Evolutionary conservation across 441 rosid species (phyloP).

Genomic region (Manihot esculenta): DNA sequence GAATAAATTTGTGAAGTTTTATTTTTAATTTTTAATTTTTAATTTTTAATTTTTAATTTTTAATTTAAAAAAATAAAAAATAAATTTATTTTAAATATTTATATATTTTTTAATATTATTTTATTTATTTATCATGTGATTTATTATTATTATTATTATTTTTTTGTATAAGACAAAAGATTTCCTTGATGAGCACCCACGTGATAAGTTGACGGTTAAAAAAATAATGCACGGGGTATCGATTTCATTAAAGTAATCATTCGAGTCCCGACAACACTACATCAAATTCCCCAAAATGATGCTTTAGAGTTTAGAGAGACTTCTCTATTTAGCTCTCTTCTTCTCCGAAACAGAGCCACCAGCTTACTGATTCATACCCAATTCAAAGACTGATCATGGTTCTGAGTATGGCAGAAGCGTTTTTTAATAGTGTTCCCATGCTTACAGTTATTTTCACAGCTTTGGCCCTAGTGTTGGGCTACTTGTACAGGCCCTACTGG

Average conservation of each 20-base stretch:
- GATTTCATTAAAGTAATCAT: constrained; percentile 11
- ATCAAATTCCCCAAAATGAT: constrained; percentile 25
- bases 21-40: too few relatives aligned
- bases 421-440: not conserved
- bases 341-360: not conserved
- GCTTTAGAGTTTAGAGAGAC: constrained; percentile 6
- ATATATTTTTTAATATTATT: too few relatives aligned
- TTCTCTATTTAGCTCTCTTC: not conserved
- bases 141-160: too few relatives aligned
- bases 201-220: too few relatives aligned
- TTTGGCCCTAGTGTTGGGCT: constrained; percentile 39
- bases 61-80: too few relatives aligned
- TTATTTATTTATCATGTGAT: too few relatives aligned
- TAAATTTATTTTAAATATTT: too few relatives aligned
- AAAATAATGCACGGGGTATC: not conserved
- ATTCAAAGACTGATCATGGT: not conserved
- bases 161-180: too few relatives aligned
- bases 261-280: constrained; percentile 33
- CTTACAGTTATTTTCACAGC: constrained; percentile 36
- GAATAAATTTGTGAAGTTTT: too few relatives aligned
- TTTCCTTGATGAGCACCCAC: too few relatives aligned
- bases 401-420: not conserved
- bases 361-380: not conserved
- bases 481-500: constrained; percentile 79
- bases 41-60: too few relatives aligned